These are phyloP conservation scores for Ramaria sp. DNA, from an alignment of 768 basidiomycete genomes.

Conservation along the genomic window DNA sequence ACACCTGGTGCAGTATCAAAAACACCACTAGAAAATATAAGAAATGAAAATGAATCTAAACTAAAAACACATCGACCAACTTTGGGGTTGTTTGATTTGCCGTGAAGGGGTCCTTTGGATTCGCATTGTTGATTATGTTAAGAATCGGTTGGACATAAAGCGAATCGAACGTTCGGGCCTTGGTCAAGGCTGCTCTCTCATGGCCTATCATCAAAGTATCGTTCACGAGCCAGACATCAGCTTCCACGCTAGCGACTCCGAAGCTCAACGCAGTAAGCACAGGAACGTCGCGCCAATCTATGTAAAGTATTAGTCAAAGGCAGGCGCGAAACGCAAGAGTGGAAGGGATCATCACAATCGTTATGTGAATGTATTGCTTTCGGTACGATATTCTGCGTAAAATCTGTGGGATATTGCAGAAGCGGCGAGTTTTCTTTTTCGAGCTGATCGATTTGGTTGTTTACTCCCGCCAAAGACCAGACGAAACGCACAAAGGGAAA, in stretches of 20 bases:
- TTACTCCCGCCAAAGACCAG: conserved; percentile 6
- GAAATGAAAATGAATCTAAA: neutral
- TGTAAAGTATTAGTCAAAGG: neutral
- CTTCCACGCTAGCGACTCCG: conserved; percentile 41
- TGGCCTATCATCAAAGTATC: conserved; percentile 37
- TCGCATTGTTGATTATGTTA: conserved; percentile 28
- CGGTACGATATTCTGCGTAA: conserved; percentile 36
- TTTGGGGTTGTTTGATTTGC: conserved; percentile 29
- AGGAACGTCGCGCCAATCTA: conserved; percentile 44
- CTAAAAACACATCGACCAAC: conserved; percentile 18
- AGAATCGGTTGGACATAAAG: conserved; percentile 38
- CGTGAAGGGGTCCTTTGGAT: conserved; percentile 32
- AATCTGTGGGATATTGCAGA: conserved; percentile 34
- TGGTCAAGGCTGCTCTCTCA: conserved; percentile 30
- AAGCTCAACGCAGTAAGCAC: conserved; percentile 36
- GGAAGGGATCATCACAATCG: conserved; percentile 26
- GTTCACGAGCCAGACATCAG: conserved; percentile 38
- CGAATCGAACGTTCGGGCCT: conserved; percentile 33
- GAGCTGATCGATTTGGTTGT: conserved; percentile 16
- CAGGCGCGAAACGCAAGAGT: neutral
- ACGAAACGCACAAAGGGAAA: neutral
- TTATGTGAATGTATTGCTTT: conserved; percentile 45
- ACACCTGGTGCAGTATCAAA: conserved; percentile 33
- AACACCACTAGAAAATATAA: conserved; percentile 28
- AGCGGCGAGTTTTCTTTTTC: conserved; percentile 27